Conservation (phyloP, 306 rosid species). For the Vicia faba region DNA sequence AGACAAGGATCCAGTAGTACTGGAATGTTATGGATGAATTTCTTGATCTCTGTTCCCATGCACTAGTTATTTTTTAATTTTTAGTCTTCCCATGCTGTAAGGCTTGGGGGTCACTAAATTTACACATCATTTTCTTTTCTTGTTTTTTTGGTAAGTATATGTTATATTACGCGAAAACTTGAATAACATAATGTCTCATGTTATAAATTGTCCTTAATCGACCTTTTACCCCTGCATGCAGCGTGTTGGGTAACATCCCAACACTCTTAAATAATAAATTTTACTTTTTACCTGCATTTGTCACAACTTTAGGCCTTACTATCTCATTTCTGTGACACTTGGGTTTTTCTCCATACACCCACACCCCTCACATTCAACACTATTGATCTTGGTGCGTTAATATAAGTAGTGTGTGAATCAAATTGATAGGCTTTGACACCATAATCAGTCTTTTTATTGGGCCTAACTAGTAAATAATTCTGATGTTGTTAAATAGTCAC, state of each 20-base stretch:
- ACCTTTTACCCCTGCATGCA: background rate
- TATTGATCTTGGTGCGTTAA: background rate
- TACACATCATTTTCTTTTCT: background rate
- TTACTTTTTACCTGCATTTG: conserved; percentile 16
- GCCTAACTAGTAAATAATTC: background rate
- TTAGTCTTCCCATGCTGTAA: conserved; percentile 3
- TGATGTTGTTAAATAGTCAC: too few relatives aligned
- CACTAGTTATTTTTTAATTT: conserved; percentile 9
- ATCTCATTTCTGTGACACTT: background rate
- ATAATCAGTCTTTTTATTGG: background rate
- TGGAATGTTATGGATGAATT: conserved; percentile 7
- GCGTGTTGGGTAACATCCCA: background rate
- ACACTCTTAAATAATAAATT: background rate
- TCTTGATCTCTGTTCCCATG: background rate
- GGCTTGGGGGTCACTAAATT: background rate
- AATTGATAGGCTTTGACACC: background rate
- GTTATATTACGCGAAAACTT: too few relatives aligned
- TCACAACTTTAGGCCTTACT: background rate
- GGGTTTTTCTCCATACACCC: background rate
- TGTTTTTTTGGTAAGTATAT: too few relatives aligned
- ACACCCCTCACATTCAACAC: background rate
- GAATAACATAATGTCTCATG: too few relatives aligned
- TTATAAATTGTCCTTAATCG: background rate
- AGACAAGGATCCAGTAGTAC: conserved; percentile 4
- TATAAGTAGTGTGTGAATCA: background rate